Evolutionary conservation across 371 early-diverging fungal genomes (phyloP).

Genomic region (Fennellomyces sp.): DNA sequence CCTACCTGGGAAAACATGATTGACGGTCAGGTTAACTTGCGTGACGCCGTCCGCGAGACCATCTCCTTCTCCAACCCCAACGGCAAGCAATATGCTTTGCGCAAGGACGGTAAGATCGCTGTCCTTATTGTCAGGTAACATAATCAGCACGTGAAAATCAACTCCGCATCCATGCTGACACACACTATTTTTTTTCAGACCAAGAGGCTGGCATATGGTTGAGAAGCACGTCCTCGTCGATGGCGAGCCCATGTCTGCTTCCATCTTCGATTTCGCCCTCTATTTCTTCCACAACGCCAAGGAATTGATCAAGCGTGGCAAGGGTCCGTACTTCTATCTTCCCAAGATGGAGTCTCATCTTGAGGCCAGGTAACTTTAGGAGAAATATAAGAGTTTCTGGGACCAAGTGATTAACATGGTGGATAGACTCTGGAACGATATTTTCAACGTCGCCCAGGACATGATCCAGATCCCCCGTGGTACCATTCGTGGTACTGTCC

Average conservation of each 20-base stretch:
- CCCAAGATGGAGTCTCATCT: slow-evolving; percentile 97
- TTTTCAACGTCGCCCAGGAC: slow-evolving; percentile 95
- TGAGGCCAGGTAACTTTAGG: slow-evolving; percentile 89
- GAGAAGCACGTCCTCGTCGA: slow-evolving; percentile 92
- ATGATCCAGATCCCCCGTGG: slow-evolving; percentile 86
- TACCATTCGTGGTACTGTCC: slow-evolving; percentile 92
- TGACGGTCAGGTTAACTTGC: slow-evolving; percentile 88
- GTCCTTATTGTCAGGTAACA: slow-evolving; percentile 83
- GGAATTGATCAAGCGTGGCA: slow-evolving; percentile 75
- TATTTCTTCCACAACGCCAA: slow-evolving; percentile 96
- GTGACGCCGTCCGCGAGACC: slow-evolving; percentile 84
- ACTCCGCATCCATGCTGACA: slow-evolving; percentile 6
- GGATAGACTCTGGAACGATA: slow-evolving; percentile 90
- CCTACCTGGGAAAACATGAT: slow-evolving; percentile 92
- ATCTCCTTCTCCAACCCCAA: slow-evolving; percentile 84
- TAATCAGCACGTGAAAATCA: slow-evolving; percentile 17
- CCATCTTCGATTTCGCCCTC: slow-evolving; percentile 93
- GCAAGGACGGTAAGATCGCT: slow-evolving; percentile 81
- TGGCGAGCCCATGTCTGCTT: slow-evolving; percentile 89
- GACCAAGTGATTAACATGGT: not conserved
- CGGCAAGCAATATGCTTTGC: slow-evolving; percentile 90
- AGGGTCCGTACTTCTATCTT: slow-evolving; percentile 95
- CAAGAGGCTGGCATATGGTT: slow-evolving; percentile 97
- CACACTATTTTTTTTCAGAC: slow-evolving; percentile 46
- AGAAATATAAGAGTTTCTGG: not conserved